These are phyloP conservation scores for Vigna mungo DNA, from an alignment of 306 rosid genomes.

Conservation along the genomic window DNA sequence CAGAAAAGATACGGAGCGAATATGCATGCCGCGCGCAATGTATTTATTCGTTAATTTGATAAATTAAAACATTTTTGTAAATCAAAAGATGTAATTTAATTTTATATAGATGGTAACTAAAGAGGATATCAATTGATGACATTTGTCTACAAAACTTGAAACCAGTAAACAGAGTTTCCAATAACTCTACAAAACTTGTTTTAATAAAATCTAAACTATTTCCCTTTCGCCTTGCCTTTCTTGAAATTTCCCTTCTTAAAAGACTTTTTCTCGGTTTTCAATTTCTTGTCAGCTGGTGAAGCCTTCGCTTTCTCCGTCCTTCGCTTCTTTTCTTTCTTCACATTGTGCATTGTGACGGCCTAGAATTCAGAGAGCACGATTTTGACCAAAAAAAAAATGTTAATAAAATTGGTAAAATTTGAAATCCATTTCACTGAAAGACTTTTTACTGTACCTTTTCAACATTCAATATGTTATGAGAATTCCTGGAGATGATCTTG, in stretches of 20 bases:
- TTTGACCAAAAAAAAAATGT: neutral
- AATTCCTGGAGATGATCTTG: constrained; percentile 83
- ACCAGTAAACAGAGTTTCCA: constrained; percentile 30
- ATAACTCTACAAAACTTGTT: constrained; percentile 31
- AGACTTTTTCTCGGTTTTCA: constrained; percentile 69
- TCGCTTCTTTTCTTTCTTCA: constrained; percentile 76
- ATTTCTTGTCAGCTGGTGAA: constrained; percentile 59
- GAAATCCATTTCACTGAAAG: constrained; percentile 32
- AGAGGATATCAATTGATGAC: neutral
- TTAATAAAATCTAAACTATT: constrained; percentile 34
- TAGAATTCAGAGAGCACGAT: constrained; percentile 42
- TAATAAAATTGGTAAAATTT: neutral
- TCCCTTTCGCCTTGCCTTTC: constrained; percentile 68
- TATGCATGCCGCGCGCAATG: neutral
- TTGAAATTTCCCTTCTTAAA: constrained; percentile 62
- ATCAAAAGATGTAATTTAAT: neutral
- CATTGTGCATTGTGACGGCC: constrained; percentile 80
- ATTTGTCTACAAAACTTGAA: constrained; percentile 46
- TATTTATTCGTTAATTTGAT: neutral
- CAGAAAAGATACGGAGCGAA: neutral
- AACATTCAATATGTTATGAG: constrained; percentile 82
- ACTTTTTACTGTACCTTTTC: constrained; percentile 61
- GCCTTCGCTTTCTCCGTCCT: constrained; percentile 53
- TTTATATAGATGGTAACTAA: neutral
- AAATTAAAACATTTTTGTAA: neutral